A percentile compares a stretch with the other conserved stretches of the same genome.
phyloP scores from a whole-genome alignment of 164 flowering plant genomes.

The Berberis thunbergii region DNA sequence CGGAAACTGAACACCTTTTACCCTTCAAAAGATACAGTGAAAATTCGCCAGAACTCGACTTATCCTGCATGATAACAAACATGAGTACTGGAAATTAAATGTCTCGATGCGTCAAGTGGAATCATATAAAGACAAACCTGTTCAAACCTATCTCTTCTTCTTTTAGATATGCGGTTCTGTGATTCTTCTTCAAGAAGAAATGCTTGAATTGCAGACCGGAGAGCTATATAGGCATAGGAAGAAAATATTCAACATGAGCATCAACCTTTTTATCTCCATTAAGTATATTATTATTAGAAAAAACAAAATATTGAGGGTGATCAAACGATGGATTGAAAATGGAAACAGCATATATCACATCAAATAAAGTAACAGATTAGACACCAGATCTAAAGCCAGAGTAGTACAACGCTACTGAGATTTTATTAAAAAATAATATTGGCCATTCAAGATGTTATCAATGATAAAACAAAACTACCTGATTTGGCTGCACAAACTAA shows the following conservation, averaged over 20 bases:
- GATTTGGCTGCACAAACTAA: too few relatives aligned
- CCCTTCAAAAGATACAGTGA: constrained; percentile 48
- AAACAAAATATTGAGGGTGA: too few relatives aligned
- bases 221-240: constrained; percentile 40
- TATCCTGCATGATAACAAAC: constrained; percentile 37
- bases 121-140: constrained; percentile 49
- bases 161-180: constrained; percentile 48
- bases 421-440: too few relatives aligned
- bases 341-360: too few relatives aligned
- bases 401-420: too few relatives aligned
- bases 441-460: too few relatives aligned
- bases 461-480: too few relatives aligned
- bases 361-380: too few relatives aligned
- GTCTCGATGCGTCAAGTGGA: too few relatives aligned
- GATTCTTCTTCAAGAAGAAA: constrained; percentile 72
- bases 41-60: constrained; percentile 44
- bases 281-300: too few relatives aligned
- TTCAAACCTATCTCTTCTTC: constrained; percentile 75
- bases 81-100: not conserved
- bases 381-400: too few relatives aligned
- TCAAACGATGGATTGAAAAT: too few relatives aligned
- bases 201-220: constrained; percentile 78
- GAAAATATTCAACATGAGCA: constrained; percentile 6
- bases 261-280: not conserved
- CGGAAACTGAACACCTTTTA: constrained; percentile 87